phyloP scores from a whole-genome alignment of 805 yeast species.

The Candida verbasci region DNA sequence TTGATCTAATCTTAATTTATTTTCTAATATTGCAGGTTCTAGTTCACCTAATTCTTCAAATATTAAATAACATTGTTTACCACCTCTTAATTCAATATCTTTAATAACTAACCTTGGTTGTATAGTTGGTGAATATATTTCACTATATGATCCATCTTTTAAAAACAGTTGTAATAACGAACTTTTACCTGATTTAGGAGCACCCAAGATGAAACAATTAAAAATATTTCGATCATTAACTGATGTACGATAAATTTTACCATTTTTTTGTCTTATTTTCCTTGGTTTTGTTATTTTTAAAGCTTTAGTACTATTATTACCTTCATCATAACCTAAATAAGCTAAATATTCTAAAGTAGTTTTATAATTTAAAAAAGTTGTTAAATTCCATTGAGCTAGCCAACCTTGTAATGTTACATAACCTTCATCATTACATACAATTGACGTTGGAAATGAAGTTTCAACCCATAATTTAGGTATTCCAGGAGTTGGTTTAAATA shows the following conservation, averaged over 20 bases:
- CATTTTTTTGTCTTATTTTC: constrained; percentile 63
- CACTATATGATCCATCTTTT: constrained; percentile 60
- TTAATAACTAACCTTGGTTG: constrained; percentile 81
- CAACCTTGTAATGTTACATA: constrained; percentile 93
- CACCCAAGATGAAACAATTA: constrained; percentile 84
- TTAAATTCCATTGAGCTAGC: constrained; percentile 98
- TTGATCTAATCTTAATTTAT: constrained; percentile 61
- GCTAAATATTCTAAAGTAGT: constrained; percentile 87
- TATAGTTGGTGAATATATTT: constrained; percentile 74
- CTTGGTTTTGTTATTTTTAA: constrained; percentile 81
- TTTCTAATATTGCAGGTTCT: constrained; percentile 77
- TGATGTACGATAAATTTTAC: constrained; percentile 56
- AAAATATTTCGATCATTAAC: constrained; percentile 85
- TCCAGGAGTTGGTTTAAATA: constrained; percentile 91
- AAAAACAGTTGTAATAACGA: constrained; percentile 79
- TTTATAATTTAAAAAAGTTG: constrained; percentile 79
- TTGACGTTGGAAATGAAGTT: constrained; percentile 78
- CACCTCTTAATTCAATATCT: constrained; percentile 89
- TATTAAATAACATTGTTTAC: constrained; percentile 90
- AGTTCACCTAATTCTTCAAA: constrained; percentile 86
- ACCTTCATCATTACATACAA: constrained; percentile 87
- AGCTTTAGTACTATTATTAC: constrained; percentile 23
- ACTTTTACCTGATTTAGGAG: constrained; percentile 81
- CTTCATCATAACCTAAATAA: constrained; percentile 78
- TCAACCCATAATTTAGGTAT: constrained; percentile 84